Evolutionary conservation across 805 yeast genomes (phyloP).

Genomic region (Myxozyma geophila): DNA sequence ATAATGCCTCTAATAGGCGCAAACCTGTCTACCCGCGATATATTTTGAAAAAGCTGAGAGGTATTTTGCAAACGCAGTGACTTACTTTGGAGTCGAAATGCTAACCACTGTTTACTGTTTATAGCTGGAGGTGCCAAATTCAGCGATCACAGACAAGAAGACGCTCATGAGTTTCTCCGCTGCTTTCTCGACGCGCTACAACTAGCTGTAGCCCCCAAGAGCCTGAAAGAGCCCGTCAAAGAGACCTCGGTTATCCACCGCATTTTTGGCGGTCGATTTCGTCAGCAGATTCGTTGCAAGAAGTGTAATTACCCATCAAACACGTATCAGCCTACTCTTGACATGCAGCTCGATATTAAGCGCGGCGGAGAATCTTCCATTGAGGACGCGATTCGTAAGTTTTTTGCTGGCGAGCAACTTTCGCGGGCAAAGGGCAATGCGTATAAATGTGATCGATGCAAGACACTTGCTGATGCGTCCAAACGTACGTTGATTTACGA

Average conservation of each 20-base stretch:
- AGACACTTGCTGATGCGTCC: constrained; percentile 72
- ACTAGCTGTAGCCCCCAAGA: constrained; percentile 34
- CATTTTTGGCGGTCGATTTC: constrained; percentile 88
- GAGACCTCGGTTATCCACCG: constrained; percentile 79
- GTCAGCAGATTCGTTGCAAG: constrained; percentile 83
- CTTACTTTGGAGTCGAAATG: constrained; percentile 59
- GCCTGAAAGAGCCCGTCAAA: constrained; percentile 32
- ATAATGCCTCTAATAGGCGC: constrained; percentile 10
- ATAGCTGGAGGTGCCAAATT: constrained; percentile 28
- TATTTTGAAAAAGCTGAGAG: constrained; percentile 67
- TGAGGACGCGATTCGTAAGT: constrained; percentile 75
- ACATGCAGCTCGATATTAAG: constrained; percentile 79
- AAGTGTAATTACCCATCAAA: constrained; percentile 80
- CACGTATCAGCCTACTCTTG: constrained; percentile 93
- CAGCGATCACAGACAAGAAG: constrained; percentile 65
- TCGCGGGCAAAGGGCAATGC: constrained; percentile 66
- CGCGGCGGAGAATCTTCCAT: constrained; percentile 51
- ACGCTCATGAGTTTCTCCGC: constrained; percentile 87
- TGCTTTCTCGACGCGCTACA: constrained; percentile 38
- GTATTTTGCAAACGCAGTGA: constrained; percentile 46
- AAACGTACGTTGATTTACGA: constrained; percentile 74
- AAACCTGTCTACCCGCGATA: constrained; percentile 63
- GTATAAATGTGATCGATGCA: constrained; percentile 87
- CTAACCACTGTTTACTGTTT: background rate
- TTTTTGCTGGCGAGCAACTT: constrained; percentile 80